Evolutionary conservation across 257 asterid species (phyloP).

Genomic region (Coffea canephora): DNA sequence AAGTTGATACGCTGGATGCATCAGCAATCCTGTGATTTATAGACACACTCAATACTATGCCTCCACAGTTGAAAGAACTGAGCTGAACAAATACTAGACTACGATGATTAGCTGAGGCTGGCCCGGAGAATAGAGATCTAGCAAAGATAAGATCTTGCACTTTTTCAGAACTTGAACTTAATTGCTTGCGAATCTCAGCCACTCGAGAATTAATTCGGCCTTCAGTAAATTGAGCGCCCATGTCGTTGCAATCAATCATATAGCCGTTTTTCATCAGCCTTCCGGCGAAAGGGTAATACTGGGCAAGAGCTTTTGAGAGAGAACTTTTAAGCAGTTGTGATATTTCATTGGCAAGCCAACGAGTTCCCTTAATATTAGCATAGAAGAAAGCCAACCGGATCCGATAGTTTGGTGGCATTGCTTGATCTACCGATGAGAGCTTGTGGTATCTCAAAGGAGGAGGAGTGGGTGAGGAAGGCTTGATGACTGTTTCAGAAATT

Average conservation of each 20-base stretch:
- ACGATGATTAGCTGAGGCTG: no score
- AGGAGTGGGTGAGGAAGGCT: not conserved
- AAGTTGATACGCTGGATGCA: not conserved
- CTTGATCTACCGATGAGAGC: no score
- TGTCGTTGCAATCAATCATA: constrained; percentile 4
- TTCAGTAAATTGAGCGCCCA: not conserved
- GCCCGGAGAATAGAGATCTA: no score
- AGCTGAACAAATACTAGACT: not conserved
- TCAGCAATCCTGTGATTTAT: constrained; percentile 17
- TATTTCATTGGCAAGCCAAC: no score
- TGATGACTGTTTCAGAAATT: no score
- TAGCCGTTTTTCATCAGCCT: not conserved
- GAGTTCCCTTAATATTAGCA: no score
- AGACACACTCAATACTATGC: constrained; percentile 8
- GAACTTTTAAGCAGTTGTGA: no score
- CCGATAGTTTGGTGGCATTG: no score
- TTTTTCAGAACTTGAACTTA: not conserved
- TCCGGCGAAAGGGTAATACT: not conserved
- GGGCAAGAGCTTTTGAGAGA: no score
- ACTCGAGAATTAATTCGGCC: not conserved
- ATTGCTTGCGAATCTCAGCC: not conserved
- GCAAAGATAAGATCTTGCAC: not conserved
- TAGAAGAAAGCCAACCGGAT: no score
- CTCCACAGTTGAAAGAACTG: constrained; percentile 14
- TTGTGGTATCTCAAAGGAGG: not conserved